These are phyloP conservation scores for Eleusine coracana DNA, from an alignment of 176 grass and related monocot genomes.

Conservation along the genomic window DNA sequence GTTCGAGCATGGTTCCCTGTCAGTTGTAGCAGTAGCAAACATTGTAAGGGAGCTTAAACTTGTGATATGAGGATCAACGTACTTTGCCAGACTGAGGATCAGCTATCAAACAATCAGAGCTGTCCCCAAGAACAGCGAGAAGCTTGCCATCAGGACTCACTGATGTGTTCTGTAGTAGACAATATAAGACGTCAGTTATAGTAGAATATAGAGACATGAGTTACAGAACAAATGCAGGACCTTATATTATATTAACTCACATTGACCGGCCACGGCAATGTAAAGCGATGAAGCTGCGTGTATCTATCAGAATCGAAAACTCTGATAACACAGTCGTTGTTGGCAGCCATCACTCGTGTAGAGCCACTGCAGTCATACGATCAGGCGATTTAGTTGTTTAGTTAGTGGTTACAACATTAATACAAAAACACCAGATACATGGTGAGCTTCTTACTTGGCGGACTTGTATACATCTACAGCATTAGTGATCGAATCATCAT, in stretches of 20 bases:
- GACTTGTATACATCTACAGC: slow-evolving; percentile 59
- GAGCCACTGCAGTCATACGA: slow-evolving; percentile 51
- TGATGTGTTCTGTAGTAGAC: slow-evolving; percentile 49
- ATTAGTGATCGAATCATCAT: slow-evolving; percentile 70
- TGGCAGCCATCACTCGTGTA: slow-evolving; percentile 49
- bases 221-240: background rate
- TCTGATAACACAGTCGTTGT: slow-evolving; percentile 63
- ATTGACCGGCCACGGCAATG: slow-evolving; percentile 71
- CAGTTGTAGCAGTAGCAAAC: no score
- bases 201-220: slow-evolving; percentile 7
- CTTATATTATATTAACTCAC: slow-evolving; percentile 37
- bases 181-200: background rate
- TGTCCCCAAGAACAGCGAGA: slow-evolving; percentile 72
- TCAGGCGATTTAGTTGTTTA: background rate
- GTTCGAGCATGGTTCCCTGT: background rate
- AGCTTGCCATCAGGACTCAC: slow-evolving; percentile 71
- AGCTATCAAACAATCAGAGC: slow-evolving; percentile 56
- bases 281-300: slow-evolving; percentile 37
- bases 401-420: background rate
- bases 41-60: background rate
- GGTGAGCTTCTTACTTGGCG: slow-evolving; percentile 51
- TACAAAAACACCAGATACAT: background rate
- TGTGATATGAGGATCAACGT: background rate
- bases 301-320: slow-evolving; percentile 52
- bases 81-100: slow-evolving; percentile 78